Percentiles rank a stretch among this genome's conserved stretches.
Evolutionary conservation across 2,329 filamentous ascomycete species (phyloP).

Genomic region (Fusarium piperis): DNA sequence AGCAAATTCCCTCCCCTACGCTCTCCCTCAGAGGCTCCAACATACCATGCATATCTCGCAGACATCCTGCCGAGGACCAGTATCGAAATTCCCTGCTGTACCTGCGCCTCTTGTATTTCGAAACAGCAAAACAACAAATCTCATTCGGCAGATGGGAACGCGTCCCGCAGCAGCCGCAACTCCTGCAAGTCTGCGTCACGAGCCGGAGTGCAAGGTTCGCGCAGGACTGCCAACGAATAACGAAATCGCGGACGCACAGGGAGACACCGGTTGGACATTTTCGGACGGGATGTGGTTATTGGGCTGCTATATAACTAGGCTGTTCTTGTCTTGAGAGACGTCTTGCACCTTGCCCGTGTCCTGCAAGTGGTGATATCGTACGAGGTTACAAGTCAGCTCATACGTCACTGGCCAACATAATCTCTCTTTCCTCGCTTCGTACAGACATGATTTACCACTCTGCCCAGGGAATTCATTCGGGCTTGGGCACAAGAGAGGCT

Average conservation of each 20-base stretch:
- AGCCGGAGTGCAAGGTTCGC: not conserved
- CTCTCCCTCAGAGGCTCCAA: not conserved
- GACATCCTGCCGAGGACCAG: not conserved
- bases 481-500: not conserved
- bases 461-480: not conserved
- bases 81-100: not conserved
- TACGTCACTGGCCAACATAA: not conserved
- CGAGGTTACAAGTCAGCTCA: not conserved
- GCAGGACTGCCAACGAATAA: not conserved
- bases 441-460: not conserved
- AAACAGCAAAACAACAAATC: not conserved
- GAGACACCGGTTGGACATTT: not conserved
- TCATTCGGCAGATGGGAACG: not conserved
- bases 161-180: not conserved
- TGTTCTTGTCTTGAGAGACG: not conserved
- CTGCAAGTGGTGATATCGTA: not conserved
- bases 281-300: not conserved
- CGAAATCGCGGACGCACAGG: not conserved
- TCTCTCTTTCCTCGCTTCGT: not conserved
- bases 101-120: not conserved
- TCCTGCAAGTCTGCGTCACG: not conserved
- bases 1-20: not conserved
- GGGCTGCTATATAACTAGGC: not conserved
- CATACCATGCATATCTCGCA: not conserved
- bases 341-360: not conserved